Evolutionary conservation across 2,329 filamentous ascomycete genomes (phyloP).

Genomic region (Trichothecium roseum): DNA sequence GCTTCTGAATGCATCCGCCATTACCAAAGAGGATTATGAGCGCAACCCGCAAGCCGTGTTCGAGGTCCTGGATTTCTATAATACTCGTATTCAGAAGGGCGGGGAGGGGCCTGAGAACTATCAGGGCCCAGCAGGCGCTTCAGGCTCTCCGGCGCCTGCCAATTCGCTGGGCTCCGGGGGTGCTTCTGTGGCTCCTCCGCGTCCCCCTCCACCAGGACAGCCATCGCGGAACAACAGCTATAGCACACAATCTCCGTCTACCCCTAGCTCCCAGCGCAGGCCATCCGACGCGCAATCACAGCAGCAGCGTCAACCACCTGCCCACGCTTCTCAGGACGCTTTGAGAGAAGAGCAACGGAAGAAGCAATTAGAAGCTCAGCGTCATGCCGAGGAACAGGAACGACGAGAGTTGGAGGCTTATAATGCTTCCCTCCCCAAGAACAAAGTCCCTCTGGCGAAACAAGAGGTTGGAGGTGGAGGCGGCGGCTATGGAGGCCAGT

Average conservation of each 20-base stretch:
- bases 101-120: slow-evolving; percentile 61
- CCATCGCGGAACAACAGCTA: slow-evolving; percentile 33
- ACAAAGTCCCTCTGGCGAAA: slow-evolving; percentile 69
- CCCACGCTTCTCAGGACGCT: slow-evolving; percentile 41
- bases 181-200: slow-evolving; percentile 55
- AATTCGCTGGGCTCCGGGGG: slow-evolving; percentile 54
- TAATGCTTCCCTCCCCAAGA: slow-evolving; percentile 80
- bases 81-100: slow-evolving; percentile 64
- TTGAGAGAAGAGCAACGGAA: slow-evolving; percentile 48
- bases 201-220: slow-evolving; percentile 42
- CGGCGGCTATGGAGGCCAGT: slow-evolving; percentile 30
- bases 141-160: slow-evolving; percentile 11
- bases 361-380: slow-evolving; percentile 51
- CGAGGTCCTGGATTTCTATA: slow-evolving; percentile 78
- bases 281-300: slow-evolving; percentile 26
- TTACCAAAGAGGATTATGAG: slow-evolving; percentile 97
- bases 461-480: slow-evolving; percentile 76
- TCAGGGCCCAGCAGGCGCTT: slow-evolving; percentile 8
- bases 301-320: slow-evolving; percentile 29
- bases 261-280: slow-evolving; percentile 29
- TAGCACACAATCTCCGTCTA: slow-evolving; percentile 25
- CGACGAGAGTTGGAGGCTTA: slow-evolving; percentile 76
- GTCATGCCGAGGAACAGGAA: slow-evolving; percentile 53
- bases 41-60: slow-evolving; percentile 84
- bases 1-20: slow-evolving; percentile 86